Base-by-base conservation (phyloP, 1,284 basidiomycete species). In the Neonothopanus nambi region DNA sequence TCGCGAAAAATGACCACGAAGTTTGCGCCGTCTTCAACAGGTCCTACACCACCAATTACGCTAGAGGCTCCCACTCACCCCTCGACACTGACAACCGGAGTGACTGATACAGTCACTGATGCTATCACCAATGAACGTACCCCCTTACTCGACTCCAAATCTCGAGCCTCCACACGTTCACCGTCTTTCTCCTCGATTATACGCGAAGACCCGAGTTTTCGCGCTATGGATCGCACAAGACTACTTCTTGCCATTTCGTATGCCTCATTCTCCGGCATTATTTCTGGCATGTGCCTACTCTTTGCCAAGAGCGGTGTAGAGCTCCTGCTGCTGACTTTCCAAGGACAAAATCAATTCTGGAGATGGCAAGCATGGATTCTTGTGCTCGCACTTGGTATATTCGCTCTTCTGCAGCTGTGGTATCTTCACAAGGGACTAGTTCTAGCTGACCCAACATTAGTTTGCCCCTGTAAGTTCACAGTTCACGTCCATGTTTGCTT, bases 281-380 rank as follows among this genome's bases (percentile, higher is more conserved):
- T 98, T 15, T 93, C 91, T 1, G 95, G 95, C 24, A 89, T 97
- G 80, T 97, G 94, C 65, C 76, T 98, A 37, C 76, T 98, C 5
- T 91, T 98, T 57, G 95, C 95, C 30, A 98, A 98, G 74, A 93
- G 91, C 49, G 94, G 93, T 2, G 91, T 97, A 9, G 94, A 97
- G 70, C 77, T 98, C 8, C 76, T 98, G 8, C 75, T 98, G 56
- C 74, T 95, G 24, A 94, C 93, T 0, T 66, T 96, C 30, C 74
- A 79, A 6, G 89, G 89, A 3, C 71, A 87, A 41, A 97, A 96
- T 65, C 94, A 98, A 67, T 97, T 98, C 65, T 86, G 84, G 76
- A 75, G 84, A 47, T 91, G 89, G 87, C 81, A 93, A 70, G 77
- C 87, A 2, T 95, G 92, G 91, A 69, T 84, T 15, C 77, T 95